phyloP scores from a whole-genome alignment of 2,329 filamentous ascomycete species.

The Trichoderma sp. region DNA sequence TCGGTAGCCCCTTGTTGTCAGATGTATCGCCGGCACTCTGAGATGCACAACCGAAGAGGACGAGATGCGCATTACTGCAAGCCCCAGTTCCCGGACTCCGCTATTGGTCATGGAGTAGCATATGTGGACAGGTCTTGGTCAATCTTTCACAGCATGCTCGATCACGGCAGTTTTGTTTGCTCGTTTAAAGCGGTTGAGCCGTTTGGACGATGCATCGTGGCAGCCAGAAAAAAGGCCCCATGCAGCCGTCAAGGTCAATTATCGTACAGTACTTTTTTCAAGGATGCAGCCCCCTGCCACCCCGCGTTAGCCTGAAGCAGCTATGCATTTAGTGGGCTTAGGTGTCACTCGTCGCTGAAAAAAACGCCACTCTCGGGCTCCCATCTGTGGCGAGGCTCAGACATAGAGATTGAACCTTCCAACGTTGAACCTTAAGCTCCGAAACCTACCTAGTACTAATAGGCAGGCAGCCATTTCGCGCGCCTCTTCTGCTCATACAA shows the following conservation, averaged over 20 bases:
- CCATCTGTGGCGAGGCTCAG: not conserved
- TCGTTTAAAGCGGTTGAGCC: not conserved
- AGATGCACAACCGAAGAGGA: not conserved
- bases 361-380: constrained; percentile 2
- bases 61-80: not conserved
- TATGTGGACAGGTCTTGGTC: not conserved
- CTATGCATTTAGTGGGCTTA: not conserved
- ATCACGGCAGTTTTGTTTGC: not conserved
- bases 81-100: constrained; percentile 13
- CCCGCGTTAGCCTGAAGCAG: constrained; percentile 12
- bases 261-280: not conserved
- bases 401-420: not conserved
- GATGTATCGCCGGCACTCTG: not conserved
- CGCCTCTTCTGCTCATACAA: not conserved
- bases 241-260: not conserved
- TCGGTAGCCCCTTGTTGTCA: not conserved
- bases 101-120: not conserved
- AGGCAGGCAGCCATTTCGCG: not conserved
- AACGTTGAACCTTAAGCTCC: not conserved
- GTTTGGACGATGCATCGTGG: not conserved
- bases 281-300: constrained; percentile 1
- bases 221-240: not conserved
- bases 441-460: not conserved
- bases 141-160: not conserved
- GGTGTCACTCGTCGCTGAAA: constrained; percentile 11